Percentiles rank a stretch among this genome's conserved stretches.
phyloP scores from a whole-genome alignment of 345 rosid genomes.

The Pugionium cornutum region DNA sequence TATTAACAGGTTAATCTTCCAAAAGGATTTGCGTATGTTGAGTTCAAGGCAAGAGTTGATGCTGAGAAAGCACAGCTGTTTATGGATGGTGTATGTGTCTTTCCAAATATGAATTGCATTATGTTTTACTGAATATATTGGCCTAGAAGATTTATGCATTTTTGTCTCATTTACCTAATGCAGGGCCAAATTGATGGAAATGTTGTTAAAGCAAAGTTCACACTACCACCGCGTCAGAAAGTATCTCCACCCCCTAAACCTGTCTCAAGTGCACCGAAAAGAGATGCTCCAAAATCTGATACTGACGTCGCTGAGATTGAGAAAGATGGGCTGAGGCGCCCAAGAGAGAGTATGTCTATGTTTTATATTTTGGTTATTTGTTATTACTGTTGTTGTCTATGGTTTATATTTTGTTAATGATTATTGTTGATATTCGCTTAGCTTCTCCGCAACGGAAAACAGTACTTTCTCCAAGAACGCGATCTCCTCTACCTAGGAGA shows the following conservation, averaged over 20 bases:
- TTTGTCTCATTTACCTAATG: slow-evolving; percentile 39
- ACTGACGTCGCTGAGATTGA: slow-evolving; percentile 55
- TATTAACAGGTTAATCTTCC: slow-evolving; percentile 52
- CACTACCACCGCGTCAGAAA: slow-evolving; percentile 72
- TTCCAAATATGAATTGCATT: slow-evolving; percentile 26
- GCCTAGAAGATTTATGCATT: slow-evolving; percentile 5
- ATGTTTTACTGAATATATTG: neutral
- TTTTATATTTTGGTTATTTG: slow-evolving; percentile 12
- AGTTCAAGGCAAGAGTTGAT: slow-evolving; percentile 85
- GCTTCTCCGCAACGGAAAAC: slow-evolving; percentile 75
- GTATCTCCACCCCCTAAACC: slow-evolving; percentile 69
- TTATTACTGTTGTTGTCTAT: neutral
- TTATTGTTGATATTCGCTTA: slow-evolving; percentile 29
- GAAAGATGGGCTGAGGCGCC: slow-evolving; percentile 70
- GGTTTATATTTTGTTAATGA: slow-evolving; percentile 20
- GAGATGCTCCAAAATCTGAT: slow-evolving; percentile 64
- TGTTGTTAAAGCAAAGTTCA: slow-evolving; percentile 75
- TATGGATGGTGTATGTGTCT: slow-evolving; percentile 90
- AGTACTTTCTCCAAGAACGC: slow-evolving; percentile 66
- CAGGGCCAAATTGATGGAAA: slow-evolving; percentile 99
- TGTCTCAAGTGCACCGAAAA: slow-evolving; percentile 56
- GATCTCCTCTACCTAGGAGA: slow-evolving; percentile 86
- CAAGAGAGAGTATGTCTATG: slow-evolving; percentile 55
- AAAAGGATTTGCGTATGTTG: slow-evolving; percentile 87
- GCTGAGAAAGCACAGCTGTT: slow-evolving; percentile 86